Conservation (phyloP, 768 basidiomycete species). For the Lanmaoa rubissima region DNA sequence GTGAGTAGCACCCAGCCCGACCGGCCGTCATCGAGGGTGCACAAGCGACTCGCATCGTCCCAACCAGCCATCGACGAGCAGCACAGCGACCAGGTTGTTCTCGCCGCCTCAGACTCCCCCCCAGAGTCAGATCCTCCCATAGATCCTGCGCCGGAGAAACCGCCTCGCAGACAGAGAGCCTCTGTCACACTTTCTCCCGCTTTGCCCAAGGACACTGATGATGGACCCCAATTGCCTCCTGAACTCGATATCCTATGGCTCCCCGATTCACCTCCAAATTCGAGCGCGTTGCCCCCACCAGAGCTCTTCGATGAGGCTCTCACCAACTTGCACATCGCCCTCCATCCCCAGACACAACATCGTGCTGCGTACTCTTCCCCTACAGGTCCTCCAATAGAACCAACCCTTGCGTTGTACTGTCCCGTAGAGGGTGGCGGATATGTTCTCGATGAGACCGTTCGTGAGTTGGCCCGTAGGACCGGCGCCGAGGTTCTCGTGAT, state of each 20-base stretch:
- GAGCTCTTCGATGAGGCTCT: constrained; percentile 76
- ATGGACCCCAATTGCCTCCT: constrained; percentile 48
- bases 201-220: constrained; percentile 24
- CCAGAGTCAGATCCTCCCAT: constrained; percentile 24
- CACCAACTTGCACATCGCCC: constrained; percentile 69
- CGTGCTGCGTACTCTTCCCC: constrained; percentile 59
- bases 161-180: constrained; percentile 18
- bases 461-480: constrained; percentile 69
- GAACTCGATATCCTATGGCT: constrained; percentile 67
- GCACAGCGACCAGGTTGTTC: constrained; percentile 6
- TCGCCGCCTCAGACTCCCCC: constrained; percentile 21
- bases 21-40: constrained; percentile 16
- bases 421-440: constrained; percentile 82
- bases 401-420: constrained; percentile 82
- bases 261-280: constrained; percentile 36
- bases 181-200: constrained; percentile 1
- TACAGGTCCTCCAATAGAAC: constrained; percentile 60
- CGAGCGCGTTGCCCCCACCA: constrained; percentile 56
- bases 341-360: constrained; percentile 82
- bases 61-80: constrained; percentile 19
- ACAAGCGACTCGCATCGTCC: constrained; percentile 25
- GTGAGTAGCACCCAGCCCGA: constrained; percentile 7
- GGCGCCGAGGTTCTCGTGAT: constrained; percentile 81
- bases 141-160: constrained; percentile 25
- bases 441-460: constrained; percentile 75